Base-by-base conservation (phyloP, 768 basidiomycete genomes). In the Symmetrospora coprosmae region DNA sequence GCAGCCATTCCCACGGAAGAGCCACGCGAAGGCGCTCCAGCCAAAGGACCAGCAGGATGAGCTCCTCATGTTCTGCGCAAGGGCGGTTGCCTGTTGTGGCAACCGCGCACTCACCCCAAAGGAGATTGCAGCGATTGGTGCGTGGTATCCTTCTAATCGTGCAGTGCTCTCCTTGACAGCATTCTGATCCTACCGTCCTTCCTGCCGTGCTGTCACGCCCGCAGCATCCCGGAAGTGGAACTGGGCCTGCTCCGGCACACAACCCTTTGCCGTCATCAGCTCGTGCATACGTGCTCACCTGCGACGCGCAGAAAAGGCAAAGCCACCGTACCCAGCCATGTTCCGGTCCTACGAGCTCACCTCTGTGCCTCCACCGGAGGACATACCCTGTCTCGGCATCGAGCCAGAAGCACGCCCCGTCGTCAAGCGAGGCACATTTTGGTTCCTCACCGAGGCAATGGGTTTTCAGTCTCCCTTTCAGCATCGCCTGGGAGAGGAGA, bases 341-440 rank as follows among this genome's bases (percentile, higher is more conserved):
- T 61, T 69, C 49, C 37, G 60, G 16, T 58, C 66, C 1, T 69
- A 67, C 63, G 68, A 69, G 41, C 64, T 69, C 38, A 50, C 62
- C 28, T 65, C 65, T 35, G 56, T 60, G 2, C 65, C 65, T 48
- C 62, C 64, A 13, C 27, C 48, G 25, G 53, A 61, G 25, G 66
- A 69, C 48, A 40, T 67, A 13, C 53, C 58, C 41, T 67, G 67
- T 7, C 56, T 69, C 49, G 68, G 68, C 23, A 64, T 69, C 8
- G 64, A 65, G 35, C 51, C 65, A 17, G 66, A 65, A 28, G 34
- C 59, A 1, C 45, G 63, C 8, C 66, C 68, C 6, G 66, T 66
- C 28, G 66, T 69, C 52, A 69, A 69, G 55, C 63, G 68, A 25
- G 68, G 68, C 34, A 66, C 67, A 16, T 47, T 69, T 58, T 69